Conservation (phyloP, 192 early-diverging fungal genomes). For the Haplosporangium gracile region DNA sequence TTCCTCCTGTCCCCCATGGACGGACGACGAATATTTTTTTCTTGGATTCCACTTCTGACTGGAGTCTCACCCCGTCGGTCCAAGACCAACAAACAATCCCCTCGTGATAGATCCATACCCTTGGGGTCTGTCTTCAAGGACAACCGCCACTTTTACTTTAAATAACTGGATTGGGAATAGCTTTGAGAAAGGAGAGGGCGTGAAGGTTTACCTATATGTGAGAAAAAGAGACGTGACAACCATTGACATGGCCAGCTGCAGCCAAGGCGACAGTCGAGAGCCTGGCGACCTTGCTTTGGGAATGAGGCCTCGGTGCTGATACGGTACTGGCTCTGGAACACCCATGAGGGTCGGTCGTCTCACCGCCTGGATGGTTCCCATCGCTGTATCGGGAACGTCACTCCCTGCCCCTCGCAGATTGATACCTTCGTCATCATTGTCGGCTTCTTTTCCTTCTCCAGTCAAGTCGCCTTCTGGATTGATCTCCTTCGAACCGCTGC, state of each 20-base stretch:
- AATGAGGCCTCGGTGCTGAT: slow-evolving; percentile 20
- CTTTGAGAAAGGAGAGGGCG: too few species aligned
- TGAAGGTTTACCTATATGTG: too few species aligned
- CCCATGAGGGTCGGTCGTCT: neutral
- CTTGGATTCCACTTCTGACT: neutral
- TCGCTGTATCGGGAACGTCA: neutral
- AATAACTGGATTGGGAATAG: neutral
- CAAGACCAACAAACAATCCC: neutral
- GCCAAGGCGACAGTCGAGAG: neutral
- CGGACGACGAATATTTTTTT: neutral
- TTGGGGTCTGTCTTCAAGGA: neutral
- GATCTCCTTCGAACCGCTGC: neutral
- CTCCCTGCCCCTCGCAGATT: neutral
- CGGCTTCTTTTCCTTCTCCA: neutral
- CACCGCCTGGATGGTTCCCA: slow-evolving; percentile 2
- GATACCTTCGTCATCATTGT: neutral
- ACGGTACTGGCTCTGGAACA: neutral
- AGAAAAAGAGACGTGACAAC: too few species aligned
- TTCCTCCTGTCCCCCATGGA: too few species aligned
- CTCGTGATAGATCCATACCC: neutral
- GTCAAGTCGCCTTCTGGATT: neutral
- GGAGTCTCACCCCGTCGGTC: neutral
- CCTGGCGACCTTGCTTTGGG: slow-evolving; percentile 13
- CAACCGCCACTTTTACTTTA: neutral
- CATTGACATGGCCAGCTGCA: neutral